Evolutionary conservation across 768 basidiomycete genomes (phyloP), one percentile per base, ranked within the genome.

Genomic region (Termitomyces sp.): DNA sequence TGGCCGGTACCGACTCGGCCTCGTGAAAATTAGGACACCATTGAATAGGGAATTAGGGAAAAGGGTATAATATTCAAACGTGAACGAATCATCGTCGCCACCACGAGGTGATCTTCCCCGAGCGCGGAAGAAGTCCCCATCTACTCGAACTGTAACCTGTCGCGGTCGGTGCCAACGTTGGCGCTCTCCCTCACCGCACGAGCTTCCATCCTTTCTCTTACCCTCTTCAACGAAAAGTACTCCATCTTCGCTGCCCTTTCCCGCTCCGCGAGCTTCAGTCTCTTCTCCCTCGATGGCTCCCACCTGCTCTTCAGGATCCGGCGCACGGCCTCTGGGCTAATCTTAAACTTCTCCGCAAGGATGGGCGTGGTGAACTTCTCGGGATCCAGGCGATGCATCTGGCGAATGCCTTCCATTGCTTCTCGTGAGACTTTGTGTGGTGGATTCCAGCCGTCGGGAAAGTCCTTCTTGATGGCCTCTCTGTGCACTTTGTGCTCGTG

Each of bases 311-410:
- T 88, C 68, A 94, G 72, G 59, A 95, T 91, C 67, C 93, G 77
- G 62, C 88, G 77, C 40, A 94, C 88, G 11, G 89, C 91, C 76
- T 95, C 93, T 39, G 89, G 85, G 66, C 87, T 89, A 70, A 94
- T 84, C 70, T 79, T 86, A 75, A 94, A 94, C 69, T 82, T 83
- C 61, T 88, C 83, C 16, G 91, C 87, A n/a, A 95, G 83, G 0
- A 85, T 74, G 32, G 85, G 80, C 13, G 87, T 88, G 39, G 79
- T 82, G 75, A 89, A 92, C 51, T 74, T 82, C 52, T 77, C 78
- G 8, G 87, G 85, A 68, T 94, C 86, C 49, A 85, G 70, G 44
- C 74, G 73, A 70, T 92, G 82, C 59, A 94, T 78, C 50, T 84
- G 79, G 42, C 89, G 84, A 61, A 95, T 73, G 16, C 88, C 86